These are phyloP conservation scores for Citrullus mucosospermus DNA, from an alignment of 306 rosid species.

Conservation along the genomic window DNA sequence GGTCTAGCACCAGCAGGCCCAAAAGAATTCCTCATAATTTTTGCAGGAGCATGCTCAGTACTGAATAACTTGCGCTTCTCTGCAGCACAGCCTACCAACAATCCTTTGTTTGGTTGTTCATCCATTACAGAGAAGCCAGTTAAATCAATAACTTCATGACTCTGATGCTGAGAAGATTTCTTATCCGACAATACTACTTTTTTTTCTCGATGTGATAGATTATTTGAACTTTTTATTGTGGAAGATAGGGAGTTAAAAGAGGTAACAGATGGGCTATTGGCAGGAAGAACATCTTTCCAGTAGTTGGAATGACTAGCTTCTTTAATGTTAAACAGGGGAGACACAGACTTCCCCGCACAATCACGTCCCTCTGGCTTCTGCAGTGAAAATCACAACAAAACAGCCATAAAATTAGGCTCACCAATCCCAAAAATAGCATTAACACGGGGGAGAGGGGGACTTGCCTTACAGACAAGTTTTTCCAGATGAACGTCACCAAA, in stretches of 20 bases:
- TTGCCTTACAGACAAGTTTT: conserved; percentile 34
- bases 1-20: conserved; percentile 26
- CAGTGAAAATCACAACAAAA: conserved; percentile 15
- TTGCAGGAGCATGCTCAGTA: conserved; percentile 30
- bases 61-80: conserved; percentile 54
- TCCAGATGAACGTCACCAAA: conserved; percentile 23
- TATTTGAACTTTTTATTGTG: conserved; percentile 23
- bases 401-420: not conserved
- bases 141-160: conserved; percentile 23
- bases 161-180: conserved; percentile 28
- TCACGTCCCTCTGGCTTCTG: conserved; percentile 35
- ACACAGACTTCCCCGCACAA: conserved; percentile 21
- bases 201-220: conserved; percentile 15
- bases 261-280: conserved; percentile 66
- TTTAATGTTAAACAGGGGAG: conserved; percentile 22
- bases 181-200: conserved; percentile 18
- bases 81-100: conserved; percentile 31
- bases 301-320: conserved; percentile 19
- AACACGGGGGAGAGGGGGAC: conserved; percentile 7
- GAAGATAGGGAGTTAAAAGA: conserved; percentile 28
- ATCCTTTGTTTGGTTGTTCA: conserved; percentile 25
- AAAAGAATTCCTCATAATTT: conserved; percentile 19
- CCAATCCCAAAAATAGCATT: not conserved
- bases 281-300: conserved; percentile 51
- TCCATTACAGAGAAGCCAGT: conserved; percentile 23